Evolutionary conservation across 2,329 filamentous ascomycete species (phyloP).

Genomic region (Fusarium multiceps): DNA sequence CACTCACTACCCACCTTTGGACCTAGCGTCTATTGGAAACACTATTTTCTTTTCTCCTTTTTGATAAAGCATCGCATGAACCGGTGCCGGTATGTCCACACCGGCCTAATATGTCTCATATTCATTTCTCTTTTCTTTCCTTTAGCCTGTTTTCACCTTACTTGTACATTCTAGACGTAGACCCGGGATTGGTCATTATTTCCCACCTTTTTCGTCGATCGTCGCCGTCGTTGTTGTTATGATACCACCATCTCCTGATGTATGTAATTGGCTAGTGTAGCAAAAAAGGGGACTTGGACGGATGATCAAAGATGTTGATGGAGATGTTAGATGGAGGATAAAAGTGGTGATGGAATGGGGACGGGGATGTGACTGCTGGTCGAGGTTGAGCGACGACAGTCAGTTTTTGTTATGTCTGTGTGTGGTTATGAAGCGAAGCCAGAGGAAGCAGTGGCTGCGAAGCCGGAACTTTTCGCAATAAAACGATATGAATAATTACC

Average conservation of each 20-base stretch:
- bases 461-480: constrained; percentile 39
- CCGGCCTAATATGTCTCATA: constrained; percentile 51
- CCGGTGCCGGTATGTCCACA: constrained; percentile 46
- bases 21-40: constrained; percentile 29
- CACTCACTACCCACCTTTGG: constrained; percentile 32
- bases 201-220: constrained; percentile 37
- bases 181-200: constrained; percentile 47
- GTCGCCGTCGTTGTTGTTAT: constrained; percentile 43
- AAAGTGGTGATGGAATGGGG: constrained; percentile 28
- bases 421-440: constrained; percentile 22
- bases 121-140: constrained; percentile 36
- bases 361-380: constrained; percentile 34
- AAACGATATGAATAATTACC: constrained; percentile 36
- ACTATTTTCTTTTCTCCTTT: constrained; percentile 38
- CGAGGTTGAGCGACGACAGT: constrained; percentile 38
- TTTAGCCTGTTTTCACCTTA: constrained; percentile 38
- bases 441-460: constrained; percentile 36
- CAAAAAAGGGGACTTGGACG: constrained; percentile 32
- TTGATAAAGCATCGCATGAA: constrained; percentile 43
- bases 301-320: constrained; percentile 25
- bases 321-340: constrained; percentile 24
- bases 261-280: constrained; percentile 47
- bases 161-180: constrained; percentile 52
- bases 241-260: constrained; percentile 49
- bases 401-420: constrained; percentile 31